phyloP scores from a whole-genome alignment of 1,139 yeast species.

The Blastobotrys serpentis region DNA sequence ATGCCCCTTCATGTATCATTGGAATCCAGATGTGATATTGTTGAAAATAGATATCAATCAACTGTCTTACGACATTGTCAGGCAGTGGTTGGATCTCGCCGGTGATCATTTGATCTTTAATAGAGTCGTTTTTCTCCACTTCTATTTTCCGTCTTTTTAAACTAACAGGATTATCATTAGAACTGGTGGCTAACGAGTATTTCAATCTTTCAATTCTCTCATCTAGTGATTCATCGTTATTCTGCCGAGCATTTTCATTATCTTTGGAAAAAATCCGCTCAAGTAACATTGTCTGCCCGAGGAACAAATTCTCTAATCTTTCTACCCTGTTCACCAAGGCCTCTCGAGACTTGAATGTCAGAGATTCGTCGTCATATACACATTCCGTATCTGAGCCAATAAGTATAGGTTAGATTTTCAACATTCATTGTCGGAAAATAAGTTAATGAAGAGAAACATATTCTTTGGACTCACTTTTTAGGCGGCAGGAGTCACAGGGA shows the following conservation, averaged over 20 bases:
- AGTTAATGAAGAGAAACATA: no score
- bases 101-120: background rate
- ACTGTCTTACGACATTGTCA: conserved; percentile 14
- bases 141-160: background rate
- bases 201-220: conserved; percentile 3
- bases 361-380: conserved; percentile 2
- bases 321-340: conserved; percentile 3
- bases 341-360: conserved; percentile 1
- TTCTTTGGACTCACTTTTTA: conserved; percentile 21
- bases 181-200: background rate
- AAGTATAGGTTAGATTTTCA: no score
- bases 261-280: background rate
- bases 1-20: conserved; percentile 20
- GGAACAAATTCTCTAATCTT: conserved; percentile 1
- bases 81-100: conserved; percentile 13
- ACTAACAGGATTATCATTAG: no score
- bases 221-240: background rate
- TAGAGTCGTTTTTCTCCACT: background rate
- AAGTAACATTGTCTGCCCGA: background rate
- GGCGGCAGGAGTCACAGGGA: conserved; percentile 24
- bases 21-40: conserved; percentile 27
- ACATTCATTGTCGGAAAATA: no score
- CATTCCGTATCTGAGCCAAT: conserved; percentile 2
- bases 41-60: conserved; percentile 19
- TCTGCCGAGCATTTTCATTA: background rate